phyloP scores from a whole-genome alignment of 2,329 filamentous ascomycete genomes.

The Stagonosporopsis rhizophila region DNA sequence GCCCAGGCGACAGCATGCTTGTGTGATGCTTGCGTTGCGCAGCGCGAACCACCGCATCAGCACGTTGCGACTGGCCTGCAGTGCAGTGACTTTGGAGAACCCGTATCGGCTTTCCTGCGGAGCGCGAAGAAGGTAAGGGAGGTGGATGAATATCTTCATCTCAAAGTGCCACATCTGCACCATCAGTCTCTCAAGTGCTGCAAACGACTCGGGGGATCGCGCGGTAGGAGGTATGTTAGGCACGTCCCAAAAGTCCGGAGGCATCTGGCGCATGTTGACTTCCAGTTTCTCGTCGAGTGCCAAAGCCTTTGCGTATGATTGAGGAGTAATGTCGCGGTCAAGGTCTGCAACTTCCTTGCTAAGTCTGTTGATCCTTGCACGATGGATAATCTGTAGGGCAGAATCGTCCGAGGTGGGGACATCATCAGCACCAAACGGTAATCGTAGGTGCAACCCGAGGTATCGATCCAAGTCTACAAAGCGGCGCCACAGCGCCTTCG shows the following conservation, averaged over 20 bases:
- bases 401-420: slow-evolving; percentile 35
- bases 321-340: slow-evolving; percentile 39
- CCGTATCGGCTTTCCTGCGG: slow-evolving; percentile 43
- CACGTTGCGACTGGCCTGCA: slow-evolving; percentile 46
- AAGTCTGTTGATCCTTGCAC: slow-evolving; percentile 32
- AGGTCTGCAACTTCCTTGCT: slow-evolving; percentile 38
- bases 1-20: slow-evolving; percentile 44
- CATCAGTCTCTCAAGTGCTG: slow-evolving; percentile 39
- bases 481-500: slow-evolving; percentile 39
- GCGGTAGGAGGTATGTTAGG: slow-evolving; percentile 46
- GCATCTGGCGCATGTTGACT: slow-evolving; percentile 36
- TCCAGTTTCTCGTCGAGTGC: slow-evolving; percentile 45
- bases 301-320: slow-evolving; percentile 42
- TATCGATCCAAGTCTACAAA: slow-evolving; percentile 44
- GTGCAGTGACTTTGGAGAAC: slow-evolving; percentile 44
- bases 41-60: slow-evolving; percentile 49
- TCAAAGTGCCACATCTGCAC: slow-evolving; percentile 48
- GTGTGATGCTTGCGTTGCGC: slow-evolving; percentile 44
- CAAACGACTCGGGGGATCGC: slow-evolving; percentile 37
- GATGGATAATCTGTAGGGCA: slow-evolving; percentile 31
- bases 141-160: slow-evolving; percentile 45
- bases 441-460: slow-evolving; percentile 44
- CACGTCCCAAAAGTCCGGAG: slow-evolving; percentile 47
- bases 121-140: slow-evolving; percentile 44
- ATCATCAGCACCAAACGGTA: slow-evolving; percentile 45